Evolutionary conservation across 192 early-diverging fungal species (phyloP), one percentile per base, ranked within the genome.

Genomic region (Geranomyces variabilis): DNA sequence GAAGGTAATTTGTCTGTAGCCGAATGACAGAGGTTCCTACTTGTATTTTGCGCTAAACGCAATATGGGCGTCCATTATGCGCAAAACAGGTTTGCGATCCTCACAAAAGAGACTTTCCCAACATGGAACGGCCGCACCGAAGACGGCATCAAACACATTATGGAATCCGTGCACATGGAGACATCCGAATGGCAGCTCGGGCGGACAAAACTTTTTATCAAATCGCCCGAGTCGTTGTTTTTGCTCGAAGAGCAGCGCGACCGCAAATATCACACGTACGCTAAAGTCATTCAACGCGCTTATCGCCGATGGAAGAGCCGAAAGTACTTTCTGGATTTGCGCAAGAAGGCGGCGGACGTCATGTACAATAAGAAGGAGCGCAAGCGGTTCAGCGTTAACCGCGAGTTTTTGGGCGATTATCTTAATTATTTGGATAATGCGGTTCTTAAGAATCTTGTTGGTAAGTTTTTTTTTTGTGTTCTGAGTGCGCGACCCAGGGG

Each of bases 161-260:
- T 99, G 59, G 84, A 92, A 71, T 90, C 95, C 49, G 94, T 92
- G 4, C 89, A 89, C 48, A 90, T 99, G 67, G 83, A 87, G 28
- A 59, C 83, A 7, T 88, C 92, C 29, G 94, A 97, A 77, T 99
- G 96, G 95, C 96, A 98, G 79, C 86, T 99, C 61, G 97, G 97
- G 34, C 88, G 86, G 2, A 92, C 91, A 58, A 99, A 99, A 82
- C 89, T 93, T 19, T 99, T 99, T 78, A 94, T 99, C 77, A 91
- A 95, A 47, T 89, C 91, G 44, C 97, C 97, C 26, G 97, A 99
- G 75, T 94, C 93, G 4, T 83, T 93, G 26, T 98, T 96, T 74
- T 84, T 93, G 3, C 82, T 98, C 6, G 97, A 99, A 83, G 92
- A 90, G 73, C 79, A 90, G 75, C 91, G 96, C 45, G 97, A 99